Percentiles rank a stretch among this genome's conserved stretches.
Conservation (phyloP, 2,329 filamentous ascomycete species). For the Bipolaris gigantea region DNA sequence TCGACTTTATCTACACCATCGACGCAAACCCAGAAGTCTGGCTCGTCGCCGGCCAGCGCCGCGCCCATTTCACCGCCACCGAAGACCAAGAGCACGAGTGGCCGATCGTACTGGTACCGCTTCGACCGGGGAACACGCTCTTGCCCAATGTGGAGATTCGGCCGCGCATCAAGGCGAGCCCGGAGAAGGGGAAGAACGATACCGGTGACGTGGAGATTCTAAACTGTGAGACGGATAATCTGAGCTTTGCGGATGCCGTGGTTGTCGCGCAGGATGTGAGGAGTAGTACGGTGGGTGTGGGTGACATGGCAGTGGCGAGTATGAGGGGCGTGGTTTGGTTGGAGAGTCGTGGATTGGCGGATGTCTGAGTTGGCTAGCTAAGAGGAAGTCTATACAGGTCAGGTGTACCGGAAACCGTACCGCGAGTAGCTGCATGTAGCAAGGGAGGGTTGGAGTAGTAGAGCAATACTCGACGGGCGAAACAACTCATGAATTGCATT, state of each 20-base stretch:
- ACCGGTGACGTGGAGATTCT: conserved; percentile 31
- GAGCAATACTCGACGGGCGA: too few relatives aligned
- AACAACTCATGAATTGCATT: too few relatives aligned
- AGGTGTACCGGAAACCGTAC: too few relatives aligned
- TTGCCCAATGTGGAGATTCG: conserved; percentile 80
- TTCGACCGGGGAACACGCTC: conserved; percentile 75
- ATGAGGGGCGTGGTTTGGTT: conserved; percentile 35
- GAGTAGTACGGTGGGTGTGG: conserved; percentile 59
- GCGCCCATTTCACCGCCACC: conserved; percentile 69
- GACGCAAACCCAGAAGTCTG: conserved; percentile 73
- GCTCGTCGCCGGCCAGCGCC: conserved; percentile 80
- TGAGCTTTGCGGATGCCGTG: conserved; percentile 76
- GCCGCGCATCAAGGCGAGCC: conserved; percentile 52
- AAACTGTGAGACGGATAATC: conserved; percentile 76
- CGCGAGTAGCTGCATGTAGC: too few relatives aligned
- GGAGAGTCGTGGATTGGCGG: conserved; percentile 20
- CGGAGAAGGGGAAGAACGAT: conserved; percentile 18
- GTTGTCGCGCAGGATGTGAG: conserved; percentile 71
- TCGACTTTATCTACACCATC: conserved; percentile 84
- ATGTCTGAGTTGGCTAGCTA: background rate
- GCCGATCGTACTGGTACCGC: conserved; percentile 75
- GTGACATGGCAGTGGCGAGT: conserved; percentile 29
- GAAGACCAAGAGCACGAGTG: conserved; percentile 57
- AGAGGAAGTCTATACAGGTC: background rate
- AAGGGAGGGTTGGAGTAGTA: too few relatives aligned